Conservation (phyloP, 2,329 filamentous ascomycete species). For the Xylariaceae sp. region DNA sequence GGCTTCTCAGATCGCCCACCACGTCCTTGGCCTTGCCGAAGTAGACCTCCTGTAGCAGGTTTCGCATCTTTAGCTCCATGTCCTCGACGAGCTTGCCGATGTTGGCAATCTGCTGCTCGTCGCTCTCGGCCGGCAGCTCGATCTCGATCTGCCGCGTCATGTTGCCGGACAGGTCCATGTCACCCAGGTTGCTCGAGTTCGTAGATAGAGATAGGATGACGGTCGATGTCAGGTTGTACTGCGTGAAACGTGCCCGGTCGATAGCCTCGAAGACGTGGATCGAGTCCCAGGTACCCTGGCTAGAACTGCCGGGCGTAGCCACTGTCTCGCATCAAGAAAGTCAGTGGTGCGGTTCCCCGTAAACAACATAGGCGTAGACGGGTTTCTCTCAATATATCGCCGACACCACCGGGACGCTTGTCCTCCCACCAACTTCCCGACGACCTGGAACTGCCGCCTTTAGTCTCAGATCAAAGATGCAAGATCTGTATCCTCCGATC, state of each 20-base stretch:
- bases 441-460: constrained; percentile 4
- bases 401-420: constrained; percentile 10
- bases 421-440: constrained; percentile 1
- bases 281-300: constrained; percentile 89
- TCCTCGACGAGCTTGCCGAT: constrained; percentile 94
- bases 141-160: constrained; percentile 97
- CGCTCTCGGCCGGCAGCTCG: constrained; percentile 85
- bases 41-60: constrained; percentile 96
- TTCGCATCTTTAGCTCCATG: constrained; percentile 99
- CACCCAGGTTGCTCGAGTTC: constrained; percentile 65
- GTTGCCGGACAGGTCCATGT: constrained; percentile 92
- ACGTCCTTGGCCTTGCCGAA: constrained; percentile 99
- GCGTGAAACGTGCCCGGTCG: constrained; percentile 85
- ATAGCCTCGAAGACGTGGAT: constrained; percentile 98
- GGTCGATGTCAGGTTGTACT: constrained; percentile 97
- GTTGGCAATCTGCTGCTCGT: constrained; percentile 93
- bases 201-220: constrained; percentile 89
- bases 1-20: constrained; percentile 89
- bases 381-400: constrained; percentile 18
- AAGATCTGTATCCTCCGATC: constrained; percentile 23
- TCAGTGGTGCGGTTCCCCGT: constrained; percentile 15
- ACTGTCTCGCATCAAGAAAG: constrained; percentile 46
- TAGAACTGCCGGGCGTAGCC: constrained; percentile 65
- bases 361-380: neutral
- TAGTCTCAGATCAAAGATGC: constrained; percentile 26